Percentiles rank a stretch among this genome's conserved stretches.
These are phyloP conservation scores for Candida dubliniensis DNA, from an alignment of 1,139 yeast genomes.

Conservation along the genomic window DNA sequence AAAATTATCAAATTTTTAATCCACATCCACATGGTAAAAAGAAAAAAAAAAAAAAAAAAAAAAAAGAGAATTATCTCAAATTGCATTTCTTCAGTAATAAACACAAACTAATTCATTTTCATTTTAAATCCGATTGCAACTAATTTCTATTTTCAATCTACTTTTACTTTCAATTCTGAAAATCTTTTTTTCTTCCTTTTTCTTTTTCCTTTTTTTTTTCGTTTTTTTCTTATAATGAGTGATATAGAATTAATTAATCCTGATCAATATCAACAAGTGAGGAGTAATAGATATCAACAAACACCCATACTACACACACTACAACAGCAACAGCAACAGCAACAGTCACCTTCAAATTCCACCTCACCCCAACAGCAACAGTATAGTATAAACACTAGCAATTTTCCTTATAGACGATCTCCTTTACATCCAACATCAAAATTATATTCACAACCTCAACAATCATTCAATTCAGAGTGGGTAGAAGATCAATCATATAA, in stretches of 20 bases:
- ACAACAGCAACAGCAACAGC: background rate
- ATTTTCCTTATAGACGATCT: constrained; percentile 9
- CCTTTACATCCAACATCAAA: constrained; percentile 14
- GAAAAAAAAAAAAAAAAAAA: too few species aligned
- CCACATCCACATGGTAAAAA: too few species aligned
- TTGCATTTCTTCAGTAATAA: too few species aligned
- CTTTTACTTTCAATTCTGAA: background rate
- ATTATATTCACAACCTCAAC: constrained; percentile 20
- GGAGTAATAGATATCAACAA: too few species aligned
- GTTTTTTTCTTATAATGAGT: constrained; percentile 2
- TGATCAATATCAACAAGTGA: background rate
- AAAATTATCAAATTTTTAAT: too few species aligned
- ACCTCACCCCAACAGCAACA: constrained; percentile 1
- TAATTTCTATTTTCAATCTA: too few species aligned
- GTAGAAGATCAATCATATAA: constrained; percentile 31
- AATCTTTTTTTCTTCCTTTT: background rate
- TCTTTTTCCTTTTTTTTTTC: background rate
- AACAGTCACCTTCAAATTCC: background rate
- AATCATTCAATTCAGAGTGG: constrained; percentile 39
- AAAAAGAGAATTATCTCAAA: too few species aligned
- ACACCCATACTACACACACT: too few species aligned
- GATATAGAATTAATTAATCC: background rate
- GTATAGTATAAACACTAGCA: background rate
- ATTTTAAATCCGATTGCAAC: background rate
- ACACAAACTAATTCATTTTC: background rate